Evolutionary conservation across 73 alveolate species (phyloP).

Genomic region (Paramecium biaurelia): DNA sequence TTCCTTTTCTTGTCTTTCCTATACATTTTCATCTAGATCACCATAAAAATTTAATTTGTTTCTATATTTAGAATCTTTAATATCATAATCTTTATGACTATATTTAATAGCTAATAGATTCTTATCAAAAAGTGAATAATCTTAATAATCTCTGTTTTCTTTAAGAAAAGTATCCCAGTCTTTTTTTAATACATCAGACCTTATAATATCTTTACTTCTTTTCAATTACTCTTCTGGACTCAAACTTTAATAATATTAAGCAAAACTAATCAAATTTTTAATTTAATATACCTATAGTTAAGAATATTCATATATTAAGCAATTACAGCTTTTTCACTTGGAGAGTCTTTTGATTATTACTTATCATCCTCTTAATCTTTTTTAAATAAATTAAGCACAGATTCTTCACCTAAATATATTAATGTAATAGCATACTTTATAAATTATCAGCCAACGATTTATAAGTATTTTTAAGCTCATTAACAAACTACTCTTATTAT

Average conservation of each 20-base stretch:
- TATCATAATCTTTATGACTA: not conserved
- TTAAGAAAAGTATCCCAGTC: not conserved
- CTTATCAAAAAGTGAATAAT: constrained; percentile 46
- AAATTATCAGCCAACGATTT: not conserved
- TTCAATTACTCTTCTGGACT: constrained; percentile 41
- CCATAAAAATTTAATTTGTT: not conserved
- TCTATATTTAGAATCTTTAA: not conserved
- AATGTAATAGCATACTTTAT: not conserved
- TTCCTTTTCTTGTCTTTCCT: not conserved
- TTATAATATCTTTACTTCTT: constrained; percentile 26
- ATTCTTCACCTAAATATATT: not conserved
- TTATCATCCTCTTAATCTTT: not conserved
- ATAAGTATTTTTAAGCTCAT: not conserved
- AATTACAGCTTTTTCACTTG: not conserved
- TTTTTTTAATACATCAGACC: not conserved
- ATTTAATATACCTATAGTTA: not conserved
- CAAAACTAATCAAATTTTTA: not conserved
- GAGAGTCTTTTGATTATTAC: not conserved
- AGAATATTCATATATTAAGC: not conserved
- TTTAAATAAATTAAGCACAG: not conserved
- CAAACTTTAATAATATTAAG: not conserved
- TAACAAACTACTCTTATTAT: not conserved
- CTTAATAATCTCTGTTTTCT: constrained; percentile 7
- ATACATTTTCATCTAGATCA: constrained; percentile 6
- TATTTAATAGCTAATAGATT: not conserved